Percentiles rank a stretch among this genome's conserved stretches.
Conservation (phyloP, 345 rosid species). For the Passiflora organensis region DNA sequence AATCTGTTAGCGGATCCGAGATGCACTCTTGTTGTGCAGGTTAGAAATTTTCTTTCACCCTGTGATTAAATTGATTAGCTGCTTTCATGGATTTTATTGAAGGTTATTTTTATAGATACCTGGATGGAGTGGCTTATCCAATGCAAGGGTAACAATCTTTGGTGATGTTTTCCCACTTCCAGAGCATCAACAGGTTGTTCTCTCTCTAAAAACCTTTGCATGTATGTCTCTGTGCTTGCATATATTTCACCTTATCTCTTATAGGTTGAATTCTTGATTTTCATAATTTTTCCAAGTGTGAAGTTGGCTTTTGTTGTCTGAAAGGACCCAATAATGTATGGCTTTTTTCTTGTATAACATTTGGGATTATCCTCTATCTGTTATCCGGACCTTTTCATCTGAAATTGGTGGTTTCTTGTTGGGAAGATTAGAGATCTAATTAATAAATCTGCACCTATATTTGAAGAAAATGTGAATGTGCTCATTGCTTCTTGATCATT, state of each 20-base stretch:
- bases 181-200: conserved; percentile 66
- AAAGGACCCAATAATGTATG: no score
- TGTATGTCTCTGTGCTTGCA: background rate
- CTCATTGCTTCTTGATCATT: background rate
- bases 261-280: background rate
- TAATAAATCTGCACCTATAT: background rate
- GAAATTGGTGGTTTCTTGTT: no score
- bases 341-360: background rate
- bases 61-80: conserved; percentile 5
- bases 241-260: background rate
- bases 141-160: conserved; percentile 92
- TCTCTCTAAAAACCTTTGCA: background rate
- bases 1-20: conserved; percentile 85
- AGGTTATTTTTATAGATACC: conserved; percentile 55
- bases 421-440: no score
- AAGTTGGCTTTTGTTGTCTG: no score
- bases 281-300: no score
- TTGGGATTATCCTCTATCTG: background rate
- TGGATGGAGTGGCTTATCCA: conserved; percentile 97
- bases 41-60: conserved; percentile 21
- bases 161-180: conserved; percentile 92
- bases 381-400: background rate
- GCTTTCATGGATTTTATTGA: conserved; percentile 25
- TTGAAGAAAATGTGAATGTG: background rate
- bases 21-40: conserved; percentile 98